Evolutionary conservation across 495 filamentous ascomycete species (phyloP), one percentile per base, ranked within the genome.

Genomic region (Lineolata rhizophorae): DNA sequence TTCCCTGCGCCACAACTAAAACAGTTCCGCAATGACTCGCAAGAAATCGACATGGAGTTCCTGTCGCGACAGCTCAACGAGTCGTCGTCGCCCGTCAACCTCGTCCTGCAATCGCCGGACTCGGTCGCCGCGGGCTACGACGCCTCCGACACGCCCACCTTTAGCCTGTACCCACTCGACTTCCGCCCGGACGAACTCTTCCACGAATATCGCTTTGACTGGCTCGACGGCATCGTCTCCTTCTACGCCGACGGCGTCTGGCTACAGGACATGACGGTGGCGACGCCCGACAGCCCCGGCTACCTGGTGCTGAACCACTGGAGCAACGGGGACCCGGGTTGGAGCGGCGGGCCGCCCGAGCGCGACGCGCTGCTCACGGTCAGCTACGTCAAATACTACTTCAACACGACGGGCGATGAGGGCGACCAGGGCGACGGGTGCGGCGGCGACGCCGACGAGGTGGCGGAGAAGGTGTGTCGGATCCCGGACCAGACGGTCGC

Each of bases 141-240:
- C 41, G 71, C 70, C 0, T 48, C 48, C 21, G 44, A 50, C 29
- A 71, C 69, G 1, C 51, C 53, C 3, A 61, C 55, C 30, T 77
- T 69, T 47, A 44, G 56, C 27, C 47, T 58, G 22, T 51, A 64
- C 8, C 41, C 60, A 22, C 54, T 83, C 2, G 56, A 64, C 2
- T 83, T 78, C 48, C 45, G 67, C 33, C 72, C 77, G 0, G 58
- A 63, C 0, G 44, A 47, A 0, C 63, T 32, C 4, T 70, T 70
- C 36, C 75, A 82, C 47, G 73, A 81, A 47, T 82, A 81, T 43
- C 73, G 77, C 27, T 72, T 80, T 46, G 76, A 83, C 43, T 81
- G 73, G 55, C 40, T 64, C n/a, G 58, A 64, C 0, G 57, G 52
- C 4, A 44, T 44, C 4, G 67, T 82, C 9, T 44, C 56, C 18